These are phyloP conservation scores for Dillenia turbinata DNA, from an alignment of 164 flowering plant genomes.

Conservation along the genomic window DNA sequence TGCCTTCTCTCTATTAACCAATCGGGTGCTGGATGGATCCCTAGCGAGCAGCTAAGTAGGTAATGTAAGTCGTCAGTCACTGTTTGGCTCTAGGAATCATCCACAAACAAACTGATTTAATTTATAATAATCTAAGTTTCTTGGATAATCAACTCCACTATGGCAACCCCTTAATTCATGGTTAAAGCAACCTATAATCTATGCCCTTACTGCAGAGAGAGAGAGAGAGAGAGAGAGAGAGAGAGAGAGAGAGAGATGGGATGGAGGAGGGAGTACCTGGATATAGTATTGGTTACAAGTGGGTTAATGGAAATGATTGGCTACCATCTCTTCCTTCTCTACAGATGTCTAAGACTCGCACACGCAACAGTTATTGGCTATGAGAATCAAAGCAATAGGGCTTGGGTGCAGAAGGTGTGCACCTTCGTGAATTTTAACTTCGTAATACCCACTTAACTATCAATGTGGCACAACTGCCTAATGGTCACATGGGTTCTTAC, in stretches of 20 bases:
- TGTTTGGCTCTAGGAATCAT: too few species aligned
- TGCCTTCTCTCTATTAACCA: too few species aligned
- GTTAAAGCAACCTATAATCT: background rate
- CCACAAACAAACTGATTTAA: too few species aligned
- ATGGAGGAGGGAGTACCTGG: slow-evolving; percentile 49
- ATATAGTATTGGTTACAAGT: slow-evolving; percentile 51
- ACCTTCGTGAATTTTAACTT: too few species aligned
- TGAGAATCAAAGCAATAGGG: slow-evolving; percentile 61
- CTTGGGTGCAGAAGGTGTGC: slow-evolving; percentile 58
- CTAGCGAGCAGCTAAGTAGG: too few species aligned
- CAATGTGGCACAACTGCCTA: background rate
- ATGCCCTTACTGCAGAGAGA: background rate
- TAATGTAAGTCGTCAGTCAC: too few species aligned
- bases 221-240: slow-evolving; percentile 7
- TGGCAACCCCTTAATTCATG: background rate
- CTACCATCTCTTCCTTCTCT: slow-evolving; percentile 57
- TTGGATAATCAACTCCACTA: too few species aligned
- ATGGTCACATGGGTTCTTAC: slow-evolving; percentile 2
- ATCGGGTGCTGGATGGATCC: too few species aligned
- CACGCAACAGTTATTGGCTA: slow-evolving; percentile 58
- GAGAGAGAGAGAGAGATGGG: slow-evolving; percentile 15
- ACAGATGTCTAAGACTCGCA: slow-evolving; percentile 38
- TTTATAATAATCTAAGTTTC: too few species aligned
- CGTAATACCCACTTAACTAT: too few species aligned
- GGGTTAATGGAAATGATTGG: slow-evolving; percentile 53